Conservation (phyloP, 345 rosid genomes). For the Corchorus capsularis region DNA sequence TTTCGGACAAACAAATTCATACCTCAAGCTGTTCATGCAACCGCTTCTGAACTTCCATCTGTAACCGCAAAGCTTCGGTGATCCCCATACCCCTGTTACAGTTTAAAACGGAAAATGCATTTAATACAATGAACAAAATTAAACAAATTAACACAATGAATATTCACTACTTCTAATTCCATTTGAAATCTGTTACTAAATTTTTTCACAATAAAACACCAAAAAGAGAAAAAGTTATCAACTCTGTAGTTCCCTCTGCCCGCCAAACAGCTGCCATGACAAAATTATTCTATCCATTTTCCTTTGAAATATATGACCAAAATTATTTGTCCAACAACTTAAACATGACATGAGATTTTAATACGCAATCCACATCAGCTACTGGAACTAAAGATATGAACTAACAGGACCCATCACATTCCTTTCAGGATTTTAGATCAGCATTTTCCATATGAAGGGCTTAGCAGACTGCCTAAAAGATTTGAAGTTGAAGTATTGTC, state of each 20-base stretch:
- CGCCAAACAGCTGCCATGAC: neutral
- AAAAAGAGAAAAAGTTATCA: neutral
- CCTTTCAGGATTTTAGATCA: slow-evolving; percentile 8
- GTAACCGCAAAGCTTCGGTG: slow-evolving; percentile 85
- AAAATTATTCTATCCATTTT: neutral
- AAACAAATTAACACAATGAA: neutral
- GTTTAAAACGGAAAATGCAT: slow-evolving; percentile 9
- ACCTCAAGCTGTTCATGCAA: slow-evolving; percentile 98
- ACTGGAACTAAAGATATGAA: neutral
- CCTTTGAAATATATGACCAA: neutral
- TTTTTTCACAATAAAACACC: neutral
- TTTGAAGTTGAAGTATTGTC: neutral
- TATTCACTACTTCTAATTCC: neutral
- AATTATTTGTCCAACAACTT: neutral
- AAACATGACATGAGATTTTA: neutral
- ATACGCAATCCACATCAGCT: slow-evolving; percentile 1
- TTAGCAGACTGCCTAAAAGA: slow-evolving; percentile 1
- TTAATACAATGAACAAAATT: neutral
- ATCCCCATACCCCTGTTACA: slow-evolving; percentile 65
- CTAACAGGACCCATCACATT: neutral
- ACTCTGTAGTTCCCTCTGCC: neutral
- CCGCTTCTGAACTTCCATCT: slow-evolving; percentile 89
- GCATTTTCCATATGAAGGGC: neutral
- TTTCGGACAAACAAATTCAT: slow-evolving; percentile 22
- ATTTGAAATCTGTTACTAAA: slow-evolving; percentile 6